Conservation (phyloP, 257 asterid species). For the Nicotiana obtusifolia region DNA sequence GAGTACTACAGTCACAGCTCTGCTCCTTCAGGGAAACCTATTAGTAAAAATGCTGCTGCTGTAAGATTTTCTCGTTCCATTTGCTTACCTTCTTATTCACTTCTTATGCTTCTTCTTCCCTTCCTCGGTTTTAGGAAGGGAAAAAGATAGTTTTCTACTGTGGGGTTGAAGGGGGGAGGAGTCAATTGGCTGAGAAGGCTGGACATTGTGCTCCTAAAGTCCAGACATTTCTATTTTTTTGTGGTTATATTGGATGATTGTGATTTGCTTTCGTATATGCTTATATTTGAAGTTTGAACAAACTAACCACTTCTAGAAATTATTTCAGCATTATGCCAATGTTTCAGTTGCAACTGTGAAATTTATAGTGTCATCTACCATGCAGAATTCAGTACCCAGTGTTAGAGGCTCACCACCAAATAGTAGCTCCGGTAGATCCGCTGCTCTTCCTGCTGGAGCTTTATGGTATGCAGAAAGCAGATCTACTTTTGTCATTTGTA, state of each 20-base stretch:
- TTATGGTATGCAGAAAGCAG: slow-evolving; percentile 51
- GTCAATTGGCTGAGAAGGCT: not conserved
- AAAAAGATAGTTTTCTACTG: not conserved
- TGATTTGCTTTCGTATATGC: not conserved
- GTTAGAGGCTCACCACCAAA: slow-evolving; percentile 50
- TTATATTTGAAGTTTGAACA: not conserved
- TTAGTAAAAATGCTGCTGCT: slow-evolving; percentile 48
- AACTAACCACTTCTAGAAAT: not conserved
- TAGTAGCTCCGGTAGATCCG: slow-evolving; percentile 86
- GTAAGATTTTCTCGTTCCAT: slow-evolving; percentile 42
- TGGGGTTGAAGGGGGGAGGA: not conserved
- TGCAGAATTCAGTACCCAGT: slow-evolving; percentile 35
- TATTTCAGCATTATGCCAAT: not conserved
- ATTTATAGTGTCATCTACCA: not conserved
- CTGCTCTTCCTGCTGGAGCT: slow-evolving; percentile 90
- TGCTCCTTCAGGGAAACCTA: slow-evolving; percentile 53
- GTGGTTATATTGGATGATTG: not conserved
- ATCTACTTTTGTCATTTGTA: not conserved
- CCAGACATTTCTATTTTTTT: not conserved
- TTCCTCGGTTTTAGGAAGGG: not conserved
- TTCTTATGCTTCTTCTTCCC: not conserved
- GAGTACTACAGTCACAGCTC: slow-evolving; percentile 53
- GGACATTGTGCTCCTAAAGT: not conserved
- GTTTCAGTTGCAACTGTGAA: not conserved
- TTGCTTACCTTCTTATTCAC: not conserved